These are phyloP conservation scores for Hypoxylon sp. DNA, from an alignment of 2,329 filamentous ascomycete genomes.

Conservation along the genomic window DNA sequence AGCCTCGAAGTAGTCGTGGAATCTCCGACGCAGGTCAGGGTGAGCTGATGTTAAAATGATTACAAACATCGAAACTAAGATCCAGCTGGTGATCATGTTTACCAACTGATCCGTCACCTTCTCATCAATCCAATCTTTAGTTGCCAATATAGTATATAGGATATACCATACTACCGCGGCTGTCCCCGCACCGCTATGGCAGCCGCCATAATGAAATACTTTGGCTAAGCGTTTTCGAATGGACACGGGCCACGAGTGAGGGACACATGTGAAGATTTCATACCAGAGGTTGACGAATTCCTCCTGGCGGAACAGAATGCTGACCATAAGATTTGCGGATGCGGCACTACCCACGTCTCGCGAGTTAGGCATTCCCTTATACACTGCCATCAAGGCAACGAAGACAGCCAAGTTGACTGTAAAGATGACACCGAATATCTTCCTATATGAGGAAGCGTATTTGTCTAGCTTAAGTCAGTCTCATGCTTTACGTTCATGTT, in stretches of 20 bases:
- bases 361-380: conserved; percentile 56
- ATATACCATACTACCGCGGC: conserved; percentile 67
- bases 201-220: conserved; percentile 68
- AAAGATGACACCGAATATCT: conserved; percentile 69
- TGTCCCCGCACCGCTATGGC: conserved; percentile 67
- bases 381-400: conserved; percentile 58
- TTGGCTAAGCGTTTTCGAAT: conserved; percentile 65
- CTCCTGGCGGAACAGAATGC: conserved; percentile 69
- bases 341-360: conserved; percentile 57
- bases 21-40: conserved; percentile 72
- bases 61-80: conserved; percentile 68
- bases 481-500: background rate
- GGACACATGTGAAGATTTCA: conserved; percentile 62
- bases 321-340: conserved; percentile 65
- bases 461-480: conserved; percentile 46
- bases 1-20: conserved; percentile 79
- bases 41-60: conserved; percentile 74
- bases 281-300: conserved; percentile 68
- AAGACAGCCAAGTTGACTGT: conserved; percentile 68
- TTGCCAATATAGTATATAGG: conserved; percentile 54
- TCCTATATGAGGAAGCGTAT: conserved; percentile 62
- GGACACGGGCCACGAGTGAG: conserved; percentile 63
- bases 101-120: conserved; percentile 43
- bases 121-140: conserved; percentile 49
- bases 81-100: conserved; percentile 58